Evolutionary conservation across 306 rosid species (phyloP).

Genomic region (Argentina anserina): DNA sequence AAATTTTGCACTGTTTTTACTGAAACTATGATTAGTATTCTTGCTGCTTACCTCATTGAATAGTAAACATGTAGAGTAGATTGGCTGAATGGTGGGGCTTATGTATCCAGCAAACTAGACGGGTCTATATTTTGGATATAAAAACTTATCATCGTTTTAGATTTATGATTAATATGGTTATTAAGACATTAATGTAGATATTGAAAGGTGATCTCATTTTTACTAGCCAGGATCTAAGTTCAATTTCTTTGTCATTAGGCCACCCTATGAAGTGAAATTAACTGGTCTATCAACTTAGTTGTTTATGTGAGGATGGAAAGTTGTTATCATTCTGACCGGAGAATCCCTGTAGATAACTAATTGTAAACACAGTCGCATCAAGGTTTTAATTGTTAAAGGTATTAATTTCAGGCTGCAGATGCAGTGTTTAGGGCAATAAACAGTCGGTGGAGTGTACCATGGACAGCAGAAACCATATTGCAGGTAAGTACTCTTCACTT

Average conservation of each 20-base stretch:
- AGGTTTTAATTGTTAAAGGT: conserved; percentile 9
- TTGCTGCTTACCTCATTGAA: background rate
- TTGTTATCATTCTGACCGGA: background rate
- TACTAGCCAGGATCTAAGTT: background rate
- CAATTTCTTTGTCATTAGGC: background rate
- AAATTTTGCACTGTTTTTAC: background rate
- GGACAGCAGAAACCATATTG: conserved; percentile 82
- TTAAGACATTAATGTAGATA: background rate
- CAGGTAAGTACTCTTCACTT: conserved; percentile 47
- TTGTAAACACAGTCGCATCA: background rate
- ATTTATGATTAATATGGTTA: background rate
- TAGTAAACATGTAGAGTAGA: background rate
- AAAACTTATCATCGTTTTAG: background rate
- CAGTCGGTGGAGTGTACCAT: conserved; percentile 80
- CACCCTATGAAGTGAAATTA: background rate
- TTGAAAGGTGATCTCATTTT: background rate
- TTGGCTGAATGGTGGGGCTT: background rate
- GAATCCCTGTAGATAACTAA: background rate
- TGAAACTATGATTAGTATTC: background rate
- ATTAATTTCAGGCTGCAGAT: conserved; percentile 52
- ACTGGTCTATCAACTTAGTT: background rate
- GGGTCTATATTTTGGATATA: background rate
- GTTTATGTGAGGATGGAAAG: background rate
- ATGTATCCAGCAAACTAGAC: background rate
- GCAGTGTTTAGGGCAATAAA: conserved; percentile 50